Evolutionary conservation across 2,329 filamentous ascomycete species (phyloP).

Genomic region (Aspergillus ochraceus): DNA sequence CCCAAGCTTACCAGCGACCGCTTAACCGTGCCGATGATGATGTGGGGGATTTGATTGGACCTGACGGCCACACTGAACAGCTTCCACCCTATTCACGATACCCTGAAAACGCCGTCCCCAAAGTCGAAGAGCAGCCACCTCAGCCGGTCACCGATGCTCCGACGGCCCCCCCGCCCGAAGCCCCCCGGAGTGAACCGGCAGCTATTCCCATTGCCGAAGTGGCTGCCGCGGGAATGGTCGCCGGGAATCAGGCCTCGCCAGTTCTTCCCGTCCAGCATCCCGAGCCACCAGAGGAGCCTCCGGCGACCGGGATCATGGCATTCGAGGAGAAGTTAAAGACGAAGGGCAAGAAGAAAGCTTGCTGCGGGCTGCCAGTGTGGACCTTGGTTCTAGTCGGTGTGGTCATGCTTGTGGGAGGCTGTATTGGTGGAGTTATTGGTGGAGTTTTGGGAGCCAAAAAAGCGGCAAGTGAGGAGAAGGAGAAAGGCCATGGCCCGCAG

Average conservation of each 20-base stretch:
- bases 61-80: constrained; percentile 85
- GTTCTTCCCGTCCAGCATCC: constrained; percentile 12
- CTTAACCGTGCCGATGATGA: constrained; percentile 72
- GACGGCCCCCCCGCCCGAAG: constrained; percentile 52
- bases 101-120: constrained; percentile 69
- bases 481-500: constrained; percentile 23
- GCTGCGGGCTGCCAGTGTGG: constrained; percentile 55
- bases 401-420: constrained; percentile 49
- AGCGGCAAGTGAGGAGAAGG: constrained; percentile 29
- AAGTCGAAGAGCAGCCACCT: constrained; percentile 47
- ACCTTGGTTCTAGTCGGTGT: constrained; percentile 48
- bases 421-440: constrained; percentile 56
- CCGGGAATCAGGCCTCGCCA: constrained; percentile 15
- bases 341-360: constrained; percentile 44
- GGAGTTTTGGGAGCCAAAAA: constrained; percentile 51
- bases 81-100: constrained; percentile 89
- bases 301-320: constrained; percentile 38
- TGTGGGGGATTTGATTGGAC: constrained; percentile 80
- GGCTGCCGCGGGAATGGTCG: constrained; percentile 31
- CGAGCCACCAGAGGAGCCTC: constrained; percentile 19
- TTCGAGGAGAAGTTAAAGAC: constrained; percentile 47
- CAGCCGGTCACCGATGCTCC: constrained; percentile 23
- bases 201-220: constrained; percentile 31
- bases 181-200: constrained; percentile 43
- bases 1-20: constrained; percentile 68